Conservation (phyloP, 345 rosid genomes). For the Syzygium oleosum region DNA sequence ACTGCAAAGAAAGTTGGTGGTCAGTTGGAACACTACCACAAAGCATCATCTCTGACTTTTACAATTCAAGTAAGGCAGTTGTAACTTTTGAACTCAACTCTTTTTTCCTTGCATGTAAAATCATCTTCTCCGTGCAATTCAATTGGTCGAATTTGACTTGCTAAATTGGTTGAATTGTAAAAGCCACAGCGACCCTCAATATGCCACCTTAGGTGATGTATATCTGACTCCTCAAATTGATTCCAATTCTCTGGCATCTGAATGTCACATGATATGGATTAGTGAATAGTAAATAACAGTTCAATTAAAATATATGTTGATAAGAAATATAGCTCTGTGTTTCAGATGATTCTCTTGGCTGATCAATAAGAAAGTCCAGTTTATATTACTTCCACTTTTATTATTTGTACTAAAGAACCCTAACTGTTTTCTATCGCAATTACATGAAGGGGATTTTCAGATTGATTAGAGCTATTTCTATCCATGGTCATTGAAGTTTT, state of each 20-base stretch:
- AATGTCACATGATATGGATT: background rate
- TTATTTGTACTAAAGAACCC: background rate
- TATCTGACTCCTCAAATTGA: background rate
- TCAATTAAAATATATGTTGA: background rate
- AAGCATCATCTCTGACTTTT: slow-evolving; percentile 75
- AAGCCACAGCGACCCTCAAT: background rate
- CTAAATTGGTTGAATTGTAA: background rate
- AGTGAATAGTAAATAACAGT: background rate
- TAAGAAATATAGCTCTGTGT: background rate
- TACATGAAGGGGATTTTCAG: background rate
- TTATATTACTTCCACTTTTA: background rate
- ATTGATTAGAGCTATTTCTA: background rate
- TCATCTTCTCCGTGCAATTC: background rate
- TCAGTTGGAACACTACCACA: slow-evolving; percentile 61
- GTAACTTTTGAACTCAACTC: background rate
- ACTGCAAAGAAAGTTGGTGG: slow-evolving; percentile 68
- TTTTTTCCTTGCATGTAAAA: background rate
- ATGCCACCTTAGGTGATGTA: background rate
- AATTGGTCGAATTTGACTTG: background rate
- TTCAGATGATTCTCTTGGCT: background rate
- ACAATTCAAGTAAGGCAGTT: slow-evolving; percentile 55
- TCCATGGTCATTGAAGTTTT: background rate
- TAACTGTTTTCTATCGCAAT: background rate
- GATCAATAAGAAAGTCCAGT: background rate
- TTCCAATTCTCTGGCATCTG: background rate